A percentile compares a stretch with the other conserved stretches of the same genome.
Conservation (phyloP, 305 asterid genomes). For the Stenogyne calaminthoides region DNA sequence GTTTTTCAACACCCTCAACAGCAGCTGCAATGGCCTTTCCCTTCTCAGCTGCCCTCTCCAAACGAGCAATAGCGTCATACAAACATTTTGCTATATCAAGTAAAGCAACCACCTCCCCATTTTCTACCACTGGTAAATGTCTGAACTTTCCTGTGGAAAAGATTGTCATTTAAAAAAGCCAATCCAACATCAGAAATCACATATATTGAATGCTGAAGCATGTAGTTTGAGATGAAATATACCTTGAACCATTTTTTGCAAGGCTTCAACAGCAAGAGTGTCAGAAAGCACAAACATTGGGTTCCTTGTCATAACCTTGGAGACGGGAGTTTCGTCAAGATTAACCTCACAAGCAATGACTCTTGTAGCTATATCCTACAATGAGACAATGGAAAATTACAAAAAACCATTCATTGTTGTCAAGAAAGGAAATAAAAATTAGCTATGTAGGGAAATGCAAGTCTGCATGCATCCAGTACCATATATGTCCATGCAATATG, state of each 20-base stretch:
- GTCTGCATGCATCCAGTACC: conserved; percentile 25
- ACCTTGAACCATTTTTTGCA: conserved; percentile 99
- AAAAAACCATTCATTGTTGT: too few relatives aligned
- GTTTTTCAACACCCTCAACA: conserved; percentile 96
- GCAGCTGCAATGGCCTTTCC: conserved; percentile 99
- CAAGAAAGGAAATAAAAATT: conserved; percentile 7
- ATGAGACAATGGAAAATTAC: conserved; percentile 20
- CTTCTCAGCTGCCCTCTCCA: conserved; percentile 98
- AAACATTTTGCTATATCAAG: conserved; percentile 97
- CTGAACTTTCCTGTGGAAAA: conserved; percentile 86
- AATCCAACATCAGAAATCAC: neutral
- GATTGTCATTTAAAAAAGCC: conserved; percentile 15
- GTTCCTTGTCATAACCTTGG: conserved; percentile 92
- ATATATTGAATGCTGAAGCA: conserved; percentile 14
- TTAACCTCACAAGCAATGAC: conserved; percentile 82
- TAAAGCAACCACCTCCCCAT: conserved; percentile 95
- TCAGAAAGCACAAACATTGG: conserved; percentile 97
- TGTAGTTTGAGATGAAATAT: conserved; percentile 24
- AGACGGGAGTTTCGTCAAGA: conserved; percentile 87
- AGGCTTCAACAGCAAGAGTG: conserved; percentile 95
- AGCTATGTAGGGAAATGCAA: conserved; percentile 18
- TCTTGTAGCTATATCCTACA: conserved; percentile 87
- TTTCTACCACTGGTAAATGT: conserved; percentile 94
- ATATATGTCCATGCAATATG: conserved; percentile 35
- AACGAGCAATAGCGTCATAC: conserved; percentile 95